These are phyloP conservation scores for Heritiera littoralis DNA, from an alignment of 345 rosid genomes.

Conservation along the genomic window DNA sequence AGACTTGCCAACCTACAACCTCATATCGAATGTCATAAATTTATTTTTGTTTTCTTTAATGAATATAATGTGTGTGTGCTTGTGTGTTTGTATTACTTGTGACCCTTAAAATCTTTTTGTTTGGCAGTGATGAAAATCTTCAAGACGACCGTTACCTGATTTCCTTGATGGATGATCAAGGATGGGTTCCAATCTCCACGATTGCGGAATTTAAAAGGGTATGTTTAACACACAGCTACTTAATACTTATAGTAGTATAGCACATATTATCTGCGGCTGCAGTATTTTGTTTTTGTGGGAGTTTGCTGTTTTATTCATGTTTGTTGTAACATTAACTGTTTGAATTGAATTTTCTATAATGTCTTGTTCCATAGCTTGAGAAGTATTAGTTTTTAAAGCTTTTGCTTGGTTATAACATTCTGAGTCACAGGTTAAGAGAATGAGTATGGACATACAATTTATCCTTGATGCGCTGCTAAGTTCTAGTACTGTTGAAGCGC, in stretches of 20 bases:
- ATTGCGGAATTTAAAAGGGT: slow-evolving; percentile 94
- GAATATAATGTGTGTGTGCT: neutral
- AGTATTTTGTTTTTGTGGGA: slow-evolving; percentile 6
- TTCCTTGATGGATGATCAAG: slow-evolving; percentile 87
- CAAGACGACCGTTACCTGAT: slow-evolving; percentile 61
- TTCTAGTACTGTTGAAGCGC: slow-evolving; percentile 68
- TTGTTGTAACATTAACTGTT: neutral
- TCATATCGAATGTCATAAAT: neutral
- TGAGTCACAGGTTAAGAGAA: slow-evolving; percentile 69
- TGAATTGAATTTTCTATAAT: neutral
- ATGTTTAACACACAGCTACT: slow-evolving; percentile 19
- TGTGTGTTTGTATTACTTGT: slow-evolving; percentile 3
- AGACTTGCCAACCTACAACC: neutral
- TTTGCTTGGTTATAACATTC: slow-evolving; percentile 12
- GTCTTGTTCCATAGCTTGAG: neutral
- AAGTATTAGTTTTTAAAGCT: neutral
- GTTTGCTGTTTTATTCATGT: slow-evolving; percentile 6
- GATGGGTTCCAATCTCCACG: slow-evolving; percentile 74
- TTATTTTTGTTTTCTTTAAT: neutral
- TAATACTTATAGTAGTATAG: neutral
- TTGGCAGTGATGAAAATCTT: slow-evolving; percentile 82
- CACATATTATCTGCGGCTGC: neutral
- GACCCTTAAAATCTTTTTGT: slow-evolving; percentile 20
- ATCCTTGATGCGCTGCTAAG: slow-evolving; percentile 71
- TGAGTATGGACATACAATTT: slow-evolving; percentile 74